Evolutionary conservation across 164 flowering plant species (phyloP).

Genomic region (Cinnamomum chago): DNA sequence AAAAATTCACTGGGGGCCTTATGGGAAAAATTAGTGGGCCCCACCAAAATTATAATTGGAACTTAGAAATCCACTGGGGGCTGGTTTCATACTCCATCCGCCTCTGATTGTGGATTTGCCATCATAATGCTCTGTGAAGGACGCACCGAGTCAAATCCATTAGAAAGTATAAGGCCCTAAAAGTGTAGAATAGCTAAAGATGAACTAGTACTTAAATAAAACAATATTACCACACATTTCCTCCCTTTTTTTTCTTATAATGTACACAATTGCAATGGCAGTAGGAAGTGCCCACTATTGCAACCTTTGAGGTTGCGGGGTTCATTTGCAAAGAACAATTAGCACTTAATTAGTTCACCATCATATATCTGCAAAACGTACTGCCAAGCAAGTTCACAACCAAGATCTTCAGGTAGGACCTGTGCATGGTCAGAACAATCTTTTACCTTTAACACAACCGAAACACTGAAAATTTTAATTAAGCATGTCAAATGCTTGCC

Average conservation of each 20-base stretch:
- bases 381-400: constrained; percentile 86
- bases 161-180: too few relatives aligned
- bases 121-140: too few relatives aligned
- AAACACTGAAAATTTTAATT: not conserved
- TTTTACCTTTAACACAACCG: not conserved
- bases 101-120: too few relatives aligned
- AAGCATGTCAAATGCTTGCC: constrained; percentile 28
- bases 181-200: too few relatives aligned
- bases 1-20: too few relatives aligned
- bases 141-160: too few relatives aligned
- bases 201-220: too few relatives aligned
- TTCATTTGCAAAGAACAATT: not conserved
- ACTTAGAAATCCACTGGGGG: too few relatives aligned
- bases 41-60: too few relatives aligned
- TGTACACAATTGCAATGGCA: not conserved
- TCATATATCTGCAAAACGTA: constrained; percentile 27
- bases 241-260: not conserved
- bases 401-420: constrained; percentile 89
- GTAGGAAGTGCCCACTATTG: not conserved
- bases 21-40: too few relatives aligned
- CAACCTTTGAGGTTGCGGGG: not conserved
- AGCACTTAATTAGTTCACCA: not conserved
- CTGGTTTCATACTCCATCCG: too few relatives aligned
- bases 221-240: not conserved
- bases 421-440: constrained; percentile 20